Conservation (phyloP, 2,329 filamentous ascomycete genomes). For the Aspergillus brunneoviolaceus region DNA sequence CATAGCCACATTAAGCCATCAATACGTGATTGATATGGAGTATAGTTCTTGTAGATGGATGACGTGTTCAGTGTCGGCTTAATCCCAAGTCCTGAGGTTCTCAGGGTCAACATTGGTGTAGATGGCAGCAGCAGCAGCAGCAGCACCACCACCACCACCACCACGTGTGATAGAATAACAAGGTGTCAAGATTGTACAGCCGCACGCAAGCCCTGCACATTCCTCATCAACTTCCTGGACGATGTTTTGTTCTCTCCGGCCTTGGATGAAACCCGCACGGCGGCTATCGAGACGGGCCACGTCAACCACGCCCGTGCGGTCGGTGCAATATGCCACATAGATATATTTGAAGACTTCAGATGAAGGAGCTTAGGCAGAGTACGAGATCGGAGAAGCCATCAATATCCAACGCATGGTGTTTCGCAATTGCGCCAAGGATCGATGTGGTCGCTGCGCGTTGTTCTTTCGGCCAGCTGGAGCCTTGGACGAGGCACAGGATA, state of each 20-base stretch:
- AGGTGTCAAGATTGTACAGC: neutral
- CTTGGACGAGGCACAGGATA: constrained; percentile 7
- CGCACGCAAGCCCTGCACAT: neutral
- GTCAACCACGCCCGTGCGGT: constrained; percentile 20
- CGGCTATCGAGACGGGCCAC: constrained; percentile 24
- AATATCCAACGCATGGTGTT: neutral
- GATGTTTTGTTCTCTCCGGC: constrained; percentile 28
- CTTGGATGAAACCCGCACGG: constrained; percentile 19
- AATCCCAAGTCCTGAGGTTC: no score
- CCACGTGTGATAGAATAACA: no score
- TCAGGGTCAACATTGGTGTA: no score
- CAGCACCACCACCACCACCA: no score
- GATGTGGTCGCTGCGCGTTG: constrained; percentile 22
- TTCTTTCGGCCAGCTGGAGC: constrained; percentile 5
- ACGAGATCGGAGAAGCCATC: neutral
- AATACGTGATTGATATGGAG: neutral
- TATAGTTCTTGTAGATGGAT: neutral
- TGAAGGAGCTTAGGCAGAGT: neutral
- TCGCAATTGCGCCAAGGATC: constrained; percentile 30
- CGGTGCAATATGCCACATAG: neutral
- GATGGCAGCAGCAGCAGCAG: no score
- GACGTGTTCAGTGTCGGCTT: neutral
- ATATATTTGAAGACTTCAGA: neutral
- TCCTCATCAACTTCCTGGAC: neutral
- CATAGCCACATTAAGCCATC: neutral